Conservation (phyloP, 129 eudicot genomes). For the Saussurea involucrata region DNA sequence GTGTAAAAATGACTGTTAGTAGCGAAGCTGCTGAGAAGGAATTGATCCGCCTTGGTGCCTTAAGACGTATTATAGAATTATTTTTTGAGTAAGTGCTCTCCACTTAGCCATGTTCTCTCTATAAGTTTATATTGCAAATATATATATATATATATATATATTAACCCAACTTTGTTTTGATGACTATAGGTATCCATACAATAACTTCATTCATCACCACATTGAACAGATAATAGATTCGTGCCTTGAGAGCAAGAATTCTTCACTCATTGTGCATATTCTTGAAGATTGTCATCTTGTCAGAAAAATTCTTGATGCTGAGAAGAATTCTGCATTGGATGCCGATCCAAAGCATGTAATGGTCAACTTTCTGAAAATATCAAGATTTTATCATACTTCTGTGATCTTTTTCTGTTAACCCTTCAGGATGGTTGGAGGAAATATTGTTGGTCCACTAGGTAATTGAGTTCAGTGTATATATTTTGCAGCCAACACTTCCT, state of each 20-base stretch:
- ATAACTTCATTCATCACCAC: slow-evolving; percentile 92
- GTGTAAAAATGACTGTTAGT: slow-evolving; percentile 68
- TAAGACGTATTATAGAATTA: slow-evolving; percentile 69
- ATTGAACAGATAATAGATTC: slow-evolving; percentile 67
- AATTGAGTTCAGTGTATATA: slow-evolving; percentile 2
- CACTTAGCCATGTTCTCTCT: background rate
- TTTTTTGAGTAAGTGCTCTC: slow-evolving; percentile 71
- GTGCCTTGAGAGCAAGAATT: slow-evolving; percentile 83
- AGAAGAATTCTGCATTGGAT: slow-evolving; percentile 45
- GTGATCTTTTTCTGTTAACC: too few relatives aligned
- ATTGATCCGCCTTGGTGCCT: slow-evolving; percentile 82
- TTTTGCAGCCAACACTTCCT: slow-evolving; percentile 79
- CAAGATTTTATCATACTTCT: background rate
- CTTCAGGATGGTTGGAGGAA: background rate
- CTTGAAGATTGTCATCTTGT: slow-evolving; percentile 76
- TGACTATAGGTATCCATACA: slow-evolving; percentile 83
- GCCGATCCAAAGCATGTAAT: slow-evolving; percentile 59
- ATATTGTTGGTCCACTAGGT: background rate
- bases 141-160: background rate
- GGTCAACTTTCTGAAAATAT: background rate
- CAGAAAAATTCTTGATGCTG: slow-evolving; percentile 78
- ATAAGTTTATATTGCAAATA: background rate
- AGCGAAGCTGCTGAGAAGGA: slow-evolving; percentile 91
- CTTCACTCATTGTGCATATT: slow-evolving; percentile 63
- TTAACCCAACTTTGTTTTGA: slow-evolving; percentile 6